Base-by-base conservation (phyloP, 345 rosid genomes). In the Euphorbia lathyris region DNA sequence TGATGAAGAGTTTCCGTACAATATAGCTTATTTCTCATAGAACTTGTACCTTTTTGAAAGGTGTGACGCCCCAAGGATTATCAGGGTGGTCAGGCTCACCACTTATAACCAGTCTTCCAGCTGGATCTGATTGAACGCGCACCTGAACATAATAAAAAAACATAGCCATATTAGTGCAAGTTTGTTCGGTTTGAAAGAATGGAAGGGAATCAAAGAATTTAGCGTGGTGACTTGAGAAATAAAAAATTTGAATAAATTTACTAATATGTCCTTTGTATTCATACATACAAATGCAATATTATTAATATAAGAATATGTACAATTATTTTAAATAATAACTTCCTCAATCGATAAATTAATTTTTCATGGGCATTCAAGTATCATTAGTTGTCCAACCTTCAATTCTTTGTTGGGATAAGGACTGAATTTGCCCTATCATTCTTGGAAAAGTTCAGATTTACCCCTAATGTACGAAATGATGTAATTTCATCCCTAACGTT, bases 21-120 rank as follows among this genome's bases (percentile, higher is more conserved):
- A 9, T 23, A 38, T 40, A 4, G 14, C 32, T 10, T 3, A 17
- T 6, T 17, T n/a, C 7, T 42, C 51, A 7, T 23, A 11, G 29
- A 56, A 56, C 17, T 16, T 3, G n/a, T 9, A 86, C 90, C 90
- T 86, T 88, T 75, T 83, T 88, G 73, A 86, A 88, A 17, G 94
- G 82, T 14, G 89, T 85, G 34, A 86, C 88, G 25, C 91, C 94
- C 94, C 94, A 88, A 63, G 88, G 94, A 77, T 88, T 88, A 50
- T 85, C 85, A 9, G 79, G 86, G 45, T 86, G 81, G 79, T 79
- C 83, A 26, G 94, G 94, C 57, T 88, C 83, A 53, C 91, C 91
- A 10, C 86, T 82, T 48, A 88, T 86, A 77, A 88, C 86, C 57
- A 88, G 72, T 52, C 89, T 83, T 63, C 94, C 94, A 16, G 89